A percentile compares a stretch with the other conserved stretches of the same genome.
phyloP scores from a whole-genome alignment of 257 asterid species.

The Solanum appendiculatum region DNA sequence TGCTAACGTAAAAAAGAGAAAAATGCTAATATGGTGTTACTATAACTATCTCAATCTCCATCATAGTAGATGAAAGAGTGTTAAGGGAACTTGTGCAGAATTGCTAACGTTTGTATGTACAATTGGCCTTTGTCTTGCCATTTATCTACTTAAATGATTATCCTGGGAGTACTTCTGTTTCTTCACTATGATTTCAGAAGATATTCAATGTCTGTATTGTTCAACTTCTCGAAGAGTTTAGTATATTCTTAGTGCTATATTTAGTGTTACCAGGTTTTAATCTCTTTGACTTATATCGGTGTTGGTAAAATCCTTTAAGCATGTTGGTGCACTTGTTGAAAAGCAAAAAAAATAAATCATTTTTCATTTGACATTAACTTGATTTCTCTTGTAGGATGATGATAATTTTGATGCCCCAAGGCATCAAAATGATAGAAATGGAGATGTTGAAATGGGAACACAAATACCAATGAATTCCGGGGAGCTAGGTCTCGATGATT shows the following conservation, averaged over 20 bases:
- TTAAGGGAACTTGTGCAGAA: background rate
- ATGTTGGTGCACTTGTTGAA: background rate
- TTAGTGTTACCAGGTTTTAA: background rate
- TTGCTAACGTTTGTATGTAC: background rate
- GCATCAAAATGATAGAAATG: conserved; percentile 46
- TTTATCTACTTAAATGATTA: background rate
- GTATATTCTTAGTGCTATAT: background rate
- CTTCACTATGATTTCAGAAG: background rate
- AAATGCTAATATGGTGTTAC: background rate
- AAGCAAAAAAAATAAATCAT: background rate
- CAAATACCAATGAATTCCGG: conserved; percentile 40
- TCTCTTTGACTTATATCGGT: background rate
- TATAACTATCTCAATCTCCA: background rate
- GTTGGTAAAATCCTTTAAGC: background rate
- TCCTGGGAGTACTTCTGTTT: background rate
- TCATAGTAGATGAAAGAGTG: background rate
- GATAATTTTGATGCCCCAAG: conserved; percentile 31
- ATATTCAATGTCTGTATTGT: background rate
- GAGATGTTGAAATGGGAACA: conserved; percentile 85
- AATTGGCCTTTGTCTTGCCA: background rate
- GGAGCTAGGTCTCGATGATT: conserved; percentile 74
- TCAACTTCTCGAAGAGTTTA: background rate
- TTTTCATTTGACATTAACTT: background rate
- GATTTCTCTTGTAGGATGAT: background rate
- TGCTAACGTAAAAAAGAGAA: background rate